Evolutionary conservation across 73 alveolate genomes (phyloP).

Genomic region (Stentor coeruleus): DNA sequence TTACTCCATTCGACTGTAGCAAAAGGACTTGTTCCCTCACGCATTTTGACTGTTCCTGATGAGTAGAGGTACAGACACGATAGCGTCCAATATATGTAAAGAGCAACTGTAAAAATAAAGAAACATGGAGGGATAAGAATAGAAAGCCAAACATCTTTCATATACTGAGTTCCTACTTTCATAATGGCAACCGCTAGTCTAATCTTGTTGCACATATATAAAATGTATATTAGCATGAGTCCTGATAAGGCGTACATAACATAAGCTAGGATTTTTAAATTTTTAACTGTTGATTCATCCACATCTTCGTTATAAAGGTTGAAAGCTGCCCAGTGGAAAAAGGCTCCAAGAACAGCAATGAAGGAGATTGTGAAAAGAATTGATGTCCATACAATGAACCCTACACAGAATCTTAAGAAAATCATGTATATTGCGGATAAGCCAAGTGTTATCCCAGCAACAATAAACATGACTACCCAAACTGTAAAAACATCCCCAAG

Average conservation of each 20-base stretch:
- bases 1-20: slow-evolving; percentile 78
- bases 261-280: slow-evolving; percentile 29
- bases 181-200: slow-evolving; percentile 92
- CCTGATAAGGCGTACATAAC: slow-evolving; percentile 44
- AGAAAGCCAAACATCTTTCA: slow-evolving; percentile 39
- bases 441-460: slow-evolving; percentile 62
- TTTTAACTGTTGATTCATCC: background rate
- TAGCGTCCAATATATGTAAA: slow-evolving; percentile 76
- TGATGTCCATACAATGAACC: slow-evolving; percentile 62
- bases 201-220: slow-evolving; percentile 73
- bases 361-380: slow-evolving; percentile 53
- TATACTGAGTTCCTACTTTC: slow-evolving; percentile 56
- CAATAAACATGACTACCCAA: slow-evolving; percentile 57
- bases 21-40: slow-evolving; percentile 50
- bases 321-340: slow-evolving; percentile 20
- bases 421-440: slow-evolving; percentile 61
- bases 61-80: slow-evolving; percentile 75
- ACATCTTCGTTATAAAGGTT: background rate
- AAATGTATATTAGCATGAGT: slow-evolving; percentile 31
- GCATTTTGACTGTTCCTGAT: slow-evolving; percentile 64
- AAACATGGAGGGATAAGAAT: slow-evolving; percentile 48
- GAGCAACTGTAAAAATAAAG: slow-evolving; percentile 34
- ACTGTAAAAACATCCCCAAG: background rate
- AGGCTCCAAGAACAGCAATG: slow-evolving; percentile 37
- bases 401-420: slow-evolving; percentile 68